Conservation (phyloP, 1,284 basidiomycete species). For the Rhodotorula mucilaginosa region DNA sequence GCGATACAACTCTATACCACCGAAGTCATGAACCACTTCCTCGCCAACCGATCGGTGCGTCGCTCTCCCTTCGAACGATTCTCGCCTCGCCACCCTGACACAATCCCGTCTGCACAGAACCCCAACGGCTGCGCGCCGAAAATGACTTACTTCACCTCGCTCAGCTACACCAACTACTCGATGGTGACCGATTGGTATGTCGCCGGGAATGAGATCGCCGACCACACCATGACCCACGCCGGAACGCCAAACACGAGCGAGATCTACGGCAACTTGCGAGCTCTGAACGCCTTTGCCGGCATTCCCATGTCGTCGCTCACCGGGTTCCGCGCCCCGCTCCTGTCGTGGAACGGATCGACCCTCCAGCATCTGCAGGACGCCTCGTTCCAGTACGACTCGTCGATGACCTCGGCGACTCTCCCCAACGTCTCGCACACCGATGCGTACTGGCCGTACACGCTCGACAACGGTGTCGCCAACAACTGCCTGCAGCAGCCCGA, state of each 20-base stretch:
- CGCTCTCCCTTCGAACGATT: not conserved
- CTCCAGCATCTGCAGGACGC: constrained; percentile 31
- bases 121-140: constrained; percentile 75
- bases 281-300: constrained; percentile 72
- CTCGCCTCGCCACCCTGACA: not conserved
- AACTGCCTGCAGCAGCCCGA: constrained; percentile 63
- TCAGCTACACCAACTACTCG: constrained; percentile 56
- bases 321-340: constrained; percentile 76
- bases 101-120: constrained; percentile 52
- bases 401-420: constrained; percentile 63
- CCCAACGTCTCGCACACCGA: constrained; percentile 68
- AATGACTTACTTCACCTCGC: constrained; percentile 71
- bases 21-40: constrained; percentile 58
- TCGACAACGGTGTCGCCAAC: constrained; percentile 61
- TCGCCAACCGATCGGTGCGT: constrained; percentile 61
- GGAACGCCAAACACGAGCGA: constrained; percentile 61
- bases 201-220: constrained; percentile 80
- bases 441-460: constrained; percentile 57
- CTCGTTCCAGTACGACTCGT: constrained; percentile 62
- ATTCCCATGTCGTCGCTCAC: constrained; percentile 67
- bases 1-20: constrained; percentile 59
- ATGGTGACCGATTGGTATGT: constrained; percentile 47
- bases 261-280: constrained; percentile 74
- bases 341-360: constrained; percentile 60
- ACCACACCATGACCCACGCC: constrained; percentile 76